Evolutionary conservation across 192 early-diverging fungal genomes (phyloP).

Genomic region (Phycomyces nitens): DNA sequence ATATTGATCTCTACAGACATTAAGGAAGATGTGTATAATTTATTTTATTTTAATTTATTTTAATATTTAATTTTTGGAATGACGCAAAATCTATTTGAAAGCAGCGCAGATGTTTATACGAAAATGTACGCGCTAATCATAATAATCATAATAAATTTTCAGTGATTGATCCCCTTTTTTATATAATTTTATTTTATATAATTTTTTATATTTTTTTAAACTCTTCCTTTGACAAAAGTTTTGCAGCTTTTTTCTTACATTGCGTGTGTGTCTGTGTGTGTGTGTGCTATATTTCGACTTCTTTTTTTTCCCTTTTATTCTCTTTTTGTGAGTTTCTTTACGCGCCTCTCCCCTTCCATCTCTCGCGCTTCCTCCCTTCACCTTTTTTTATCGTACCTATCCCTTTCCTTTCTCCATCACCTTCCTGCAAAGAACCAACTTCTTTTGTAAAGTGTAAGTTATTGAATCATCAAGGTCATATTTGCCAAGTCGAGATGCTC

Average conservation of each 20-base stretch:
- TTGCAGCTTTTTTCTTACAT: neutral
- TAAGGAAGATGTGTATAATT: no score
- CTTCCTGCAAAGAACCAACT: neutral
- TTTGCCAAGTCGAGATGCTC: no score
- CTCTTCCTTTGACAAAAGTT: neutral
- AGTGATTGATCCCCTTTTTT: neutral
- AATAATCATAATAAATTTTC: no score
- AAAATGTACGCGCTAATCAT: no score
- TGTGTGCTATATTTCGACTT: neutral
- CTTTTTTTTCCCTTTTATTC: slow-evolving; percentile 1
- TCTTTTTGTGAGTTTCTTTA: slow-evolving; percentile 6
- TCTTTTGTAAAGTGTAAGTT: slow-evolving; percentile 5
- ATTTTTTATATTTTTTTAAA: neutral
- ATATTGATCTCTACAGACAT: no score
- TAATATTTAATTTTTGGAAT: slow-evolving; percentile 6
- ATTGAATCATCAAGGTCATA: no score
- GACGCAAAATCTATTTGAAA: neutral
- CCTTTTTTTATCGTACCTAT: neutral
- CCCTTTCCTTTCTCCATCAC: neutral
- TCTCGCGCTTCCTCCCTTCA: neutral
- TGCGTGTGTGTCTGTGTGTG: no score
- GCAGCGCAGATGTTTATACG: no score
- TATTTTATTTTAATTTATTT: neutral
- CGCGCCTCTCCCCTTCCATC: slow-evolving; percentile 8
- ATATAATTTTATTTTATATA: neutral